Percentiles rank a stretch among this genome's conserved stretches.
Evolutionary conservation across 2,329 filamentous ascomycete species (phyloP).

Genomic region (Chalara sp.): DNA sequence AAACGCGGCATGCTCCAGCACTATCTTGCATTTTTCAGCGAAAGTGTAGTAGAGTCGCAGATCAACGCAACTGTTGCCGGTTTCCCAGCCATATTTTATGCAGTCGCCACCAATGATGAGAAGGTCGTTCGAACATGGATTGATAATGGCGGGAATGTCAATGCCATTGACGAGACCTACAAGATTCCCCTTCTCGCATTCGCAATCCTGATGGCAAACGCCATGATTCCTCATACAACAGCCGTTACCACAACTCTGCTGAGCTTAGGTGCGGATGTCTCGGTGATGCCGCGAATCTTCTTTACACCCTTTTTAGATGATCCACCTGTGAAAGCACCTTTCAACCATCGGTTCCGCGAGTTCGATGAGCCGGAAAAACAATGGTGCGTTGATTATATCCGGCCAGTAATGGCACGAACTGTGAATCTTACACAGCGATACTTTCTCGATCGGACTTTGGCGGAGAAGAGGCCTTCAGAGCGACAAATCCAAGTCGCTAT

Average conservation of each 20-base stretch:
- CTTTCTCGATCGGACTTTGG: conserved; percentile 22
- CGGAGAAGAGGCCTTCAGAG: conserved; percentile 15
- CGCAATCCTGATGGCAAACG: conserved; percentile 22
- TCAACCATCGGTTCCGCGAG: conserved; percentile 5
- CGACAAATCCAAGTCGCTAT: conserved; percentile 23
- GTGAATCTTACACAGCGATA: conserved; percentile 29
- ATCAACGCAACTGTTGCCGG: conserved; percentile 16
- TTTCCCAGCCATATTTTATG: conserved; percentile 24
- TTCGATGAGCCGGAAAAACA: conserved; percentile 9
- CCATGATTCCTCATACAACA: conserved; percentile 21
- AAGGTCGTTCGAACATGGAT: conserved; percentile 12
- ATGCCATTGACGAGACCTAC: conserved; percentile 18
- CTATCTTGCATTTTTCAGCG: conserved; percentile 9
- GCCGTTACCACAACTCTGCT: conserved; percentile 22
- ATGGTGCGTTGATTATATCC: conserved; percentile 21
- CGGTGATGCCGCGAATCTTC: conserved; percentile 23
- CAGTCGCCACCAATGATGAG: conserved; percentile 22
- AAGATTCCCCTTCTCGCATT: conserved; percentile 27
- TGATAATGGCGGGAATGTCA: conserved; percentile 8
- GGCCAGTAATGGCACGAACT: conserved; percentile 17
- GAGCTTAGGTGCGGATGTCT: conserved; percentile 24
- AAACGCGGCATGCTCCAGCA: not conserved
- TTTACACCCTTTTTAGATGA: conserved; percentile 17
- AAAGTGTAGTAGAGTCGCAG: conserved; percentile 8
- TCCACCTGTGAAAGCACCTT: conserved; percentile 15